Evolutionary conservation across 768 basidiomycete genomes (phyloP), one percentile per base, ranked within the genome.

Genomic region (Cystobasidium tubakii): DNA sequence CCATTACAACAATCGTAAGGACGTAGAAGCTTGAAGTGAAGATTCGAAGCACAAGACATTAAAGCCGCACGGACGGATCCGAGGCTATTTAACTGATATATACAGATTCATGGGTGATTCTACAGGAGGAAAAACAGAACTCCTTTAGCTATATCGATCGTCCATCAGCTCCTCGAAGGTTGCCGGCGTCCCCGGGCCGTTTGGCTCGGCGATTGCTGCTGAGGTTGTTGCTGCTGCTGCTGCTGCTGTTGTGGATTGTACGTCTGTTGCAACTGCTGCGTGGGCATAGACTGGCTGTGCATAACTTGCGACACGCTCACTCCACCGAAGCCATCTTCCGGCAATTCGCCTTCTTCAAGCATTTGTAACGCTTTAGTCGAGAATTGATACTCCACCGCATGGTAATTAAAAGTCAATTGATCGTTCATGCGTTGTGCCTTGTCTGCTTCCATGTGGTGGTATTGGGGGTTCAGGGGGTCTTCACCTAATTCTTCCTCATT

Each of bases 401-500:
- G 69, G 31, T 71, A 71, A 44, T 60, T 71, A 31, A 71, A 71
- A 7, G 69, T 31, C 33, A 71, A 12, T 36, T 71, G 69, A 36
- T 71, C 69, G 33, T 62, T 71, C 33, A 71, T 33, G 9, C 55
- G 69, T 27, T 71, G 69, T n/a, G 69, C 69, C 21, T 71, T 71
- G 25, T 71, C 69, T 23, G 69, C 69, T 36, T 71, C 69, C 50
- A 57, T 71, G 44, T 71, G 69, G 44, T 71, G 69, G 55, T 71
- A 71, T 42, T 71, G 69, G n/a, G 69, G 69, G 36, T 71, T 71
- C 10, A 71, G 54, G 1, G 69, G 69, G 60, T 71, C 69, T 36
- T 71, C 69, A n/a, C 69, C 69, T 15, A 60, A 25, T 9, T 71
- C 69, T 4, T 71, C 69, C 27, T 71, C 69, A 31, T 46, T 57